Base-by-base conservation (phyloP, 140 eudicot genomes). In the Erigeron philadelphicus region DNA sequence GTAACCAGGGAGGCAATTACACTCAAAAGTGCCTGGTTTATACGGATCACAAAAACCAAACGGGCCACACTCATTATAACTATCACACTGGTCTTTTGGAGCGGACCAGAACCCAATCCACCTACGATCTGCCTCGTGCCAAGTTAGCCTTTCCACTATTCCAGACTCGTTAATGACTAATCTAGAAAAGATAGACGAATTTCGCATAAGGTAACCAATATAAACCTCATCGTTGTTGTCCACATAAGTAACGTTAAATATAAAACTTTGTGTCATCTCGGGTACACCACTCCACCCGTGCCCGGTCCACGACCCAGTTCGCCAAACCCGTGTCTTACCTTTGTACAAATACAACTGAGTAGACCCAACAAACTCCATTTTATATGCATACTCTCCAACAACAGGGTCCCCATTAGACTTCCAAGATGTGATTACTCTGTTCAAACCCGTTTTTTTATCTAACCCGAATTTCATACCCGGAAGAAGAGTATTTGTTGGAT, bases 291-390 rank as follows among this genome's bases (percentile, higher is more conserved):
- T 83, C 86, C 82, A 83, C 11, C 77, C 63, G 5, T 44, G 49
- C 11, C 86, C 93, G 1, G 78, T 76, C 93, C 93, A 83, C 7
- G 93, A 73, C 0, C 93, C 92, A 0, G 74, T 41, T 11, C 92
- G 72, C 84, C 85, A 83, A 6, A 78, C 1, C 8, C 49, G 74
- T 9, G 54, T 58, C n/a, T 46, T 64, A 45, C 71, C 77, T 44
- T 67, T 76, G 67, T 69, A 68, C 81, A 86, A 21, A 58, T 75
- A 78, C 67, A 77, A 7, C 74, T 86, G 88, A 16, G 92, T 79
- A 3, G 82, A 72, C 17, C 86, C 86, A 41, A 31, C 25, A 56
- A 74, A 47, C 16, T 70, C 83, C 41, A 86, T 67, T 50, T 21
- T 59, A 23, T 56, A 83, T 2, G 75, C 31, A 79, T 64, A 83